Evolutionary conservation across 257 asterid species (phyloP), one percentile per base, ranked within the genome.

Genomic region (Fraxinus americana): DNA sequence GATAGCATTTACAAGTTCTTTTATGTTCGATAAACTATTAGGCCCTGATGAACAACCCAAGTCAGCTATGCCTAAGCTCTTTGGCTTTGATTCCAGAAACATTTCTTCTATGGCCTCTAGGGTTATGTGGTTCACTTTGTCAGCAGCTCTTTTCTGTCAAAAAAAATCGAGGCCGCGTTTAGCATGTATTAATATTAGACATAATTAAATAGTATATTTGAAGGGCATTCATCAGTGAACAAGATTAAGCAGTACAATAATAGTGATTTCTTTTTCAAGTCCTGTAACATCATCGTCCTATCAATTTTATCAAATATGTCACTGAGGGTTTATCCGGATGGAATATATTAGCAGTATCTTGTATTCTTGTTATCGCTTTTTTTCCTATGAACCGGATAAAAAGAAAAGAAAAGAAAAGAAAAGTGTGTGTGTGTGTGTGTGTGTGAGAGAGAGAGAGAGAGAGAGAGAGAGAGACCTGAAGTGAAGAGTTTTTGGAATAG

Each of bases 41-140:
- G 94, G 98, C 12, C 99, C 98, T 0, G 97, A 89, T 7, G 99
- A 93, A 66, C 99, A 95, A 4, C 99, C 99, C 77, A 95, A 82
- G 83, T 95, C 99, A 10, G 98, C 97, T 68, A 95, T 83, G 50
- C 96, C 96, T 57, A 91, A n/a, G 96, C 97, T 92, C 73, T 72
- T 82, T 0, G 97, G 97, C 75, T 43, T 78, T n/a, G 85, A 80
- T 23, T 83, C 86, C 21, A 71, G 3, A 41, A 78, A 82, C 52
- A 85, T 83, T 72, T 86, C 80, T 67, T 87, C 83, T 12, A 93
- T 83, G 75, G 88, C 72, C 83, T 87, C 90, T 39, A 83, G 43
- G 13, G 90, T 88, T 82, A 91, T 78, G 86, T 84, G 92, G 71
- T 90, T 93, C 70, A 88, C 97, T 83, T 61, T 89, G 67, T 95